Percentiles rank a stretch among this genome's conserved stretches.
Evolutionary conservation across 306 rosid genomes (phyloP).

Genomic region (Fragaria vesca): DNA sequence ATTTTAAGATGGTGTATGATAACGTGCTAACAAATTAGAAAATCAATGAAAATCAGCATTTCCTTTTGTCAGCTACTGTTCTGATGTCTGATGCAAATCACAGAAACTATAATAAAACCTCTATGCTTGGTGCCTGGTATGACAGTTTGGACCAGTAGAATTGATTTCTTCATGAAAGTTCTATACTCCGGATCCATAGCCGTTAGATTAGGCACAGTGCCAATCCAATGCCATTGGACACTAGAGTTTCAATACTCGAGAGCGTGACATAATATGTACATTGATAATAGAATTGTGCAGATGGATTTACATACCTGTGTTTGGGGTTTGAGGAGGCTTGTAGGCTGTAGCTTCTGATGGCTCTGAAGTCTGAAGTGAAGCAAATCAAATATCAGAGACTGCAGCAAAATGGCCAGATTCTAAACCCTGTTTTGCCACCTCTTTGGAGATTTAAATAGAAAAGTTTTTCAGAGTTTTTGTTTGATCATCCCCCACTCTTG

Average conservation of each 20-base stretch:
- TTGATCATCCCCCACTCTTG: not conserved
- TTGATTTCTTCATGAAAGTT: not conserved
- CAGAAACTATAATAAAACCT: not conserved
- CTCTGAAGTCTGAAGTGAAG: not conserved
- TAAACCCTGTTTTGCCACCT: not conserved
- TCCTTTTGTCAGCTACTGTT: constrained; percentile 19
- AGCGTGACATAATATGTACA: not conserved
- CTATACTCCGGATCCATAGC: not conserved
- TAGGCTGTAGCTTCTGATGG: not conserved
- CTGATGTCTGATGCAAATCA: not conserved
- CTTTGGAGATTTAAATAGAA: not conserved
- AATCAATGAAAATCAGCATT: constrained; percentile 27
- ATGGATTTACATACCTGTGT: not conserved
- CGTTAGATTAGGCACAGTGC: not conserved
- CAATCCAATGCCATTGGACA: not conserved
- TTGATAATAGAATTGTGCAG: not conserved
- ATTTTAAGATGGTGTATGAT: constrained; percentile 29
- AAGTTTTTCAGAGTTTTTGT: not conserved
- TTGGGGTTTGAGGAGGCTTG: not conserved
- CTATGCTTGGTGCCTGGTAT: not conserved
- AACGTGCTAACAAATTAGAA: constrained; percentile 46
- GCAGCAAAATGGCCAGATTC: not conserved
- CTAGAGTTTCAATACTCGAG: not conserved
- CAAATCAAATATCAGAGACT: not conserved
- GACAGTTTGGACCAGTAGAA: not conserved